phyloP scores from a whole-genome alignment of 805 yeast species.

The Metschnikowia chrysomelidarum region DNA sequence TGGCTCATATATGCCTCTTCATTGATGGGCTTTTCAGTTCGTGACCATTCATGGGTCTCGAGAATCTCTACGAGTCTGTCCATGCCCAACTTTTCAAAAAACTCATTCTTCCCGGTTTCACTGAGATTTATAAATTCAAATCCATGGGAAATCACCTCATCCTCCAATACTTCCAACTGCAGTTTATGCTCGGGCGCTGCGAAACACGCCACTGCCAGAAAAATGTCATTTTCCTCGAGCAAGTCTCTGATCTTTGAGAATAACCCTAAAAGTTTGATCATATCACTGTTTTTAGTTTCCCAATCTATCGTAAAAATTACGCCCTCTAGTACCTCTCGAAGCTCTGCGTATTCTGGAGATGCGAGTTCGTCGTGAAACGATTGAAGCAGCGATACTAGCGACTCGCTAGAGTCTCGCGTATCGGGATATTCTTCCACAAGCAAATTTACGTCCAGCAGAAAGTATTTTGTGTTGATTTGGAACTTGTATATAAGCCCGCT shows the following conservation, averaged over 20 bases:
- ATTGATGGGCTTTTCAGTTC: conserved; percentile 15
- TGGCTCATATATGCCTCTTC: conserved; percentile 20
- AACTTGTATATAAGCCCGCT: conserved; percentile 32
- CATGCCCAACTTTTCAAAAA: conserved; percentile 40
- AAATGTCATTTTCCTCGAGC: conserved; percentile 25
- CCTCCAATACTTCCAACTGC: conserved; percentile 35
- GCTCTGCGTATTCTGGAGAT: conserved; percentile 36
- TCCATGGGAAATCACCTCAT: conserved; percentile 35
- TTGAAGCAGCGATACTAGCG: conserved; percentile 14
- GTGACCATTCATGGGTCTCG: conserved; percentile 49
- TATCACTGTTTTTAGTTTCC: conserved; percentile 20
- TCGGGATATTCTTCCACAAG: conserved; percentile 40
- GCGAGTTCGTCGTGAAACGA: conserved; percentile 42
- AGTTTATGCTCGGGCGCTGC: not conserved
- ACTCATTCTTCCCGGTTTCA: conserved; percentile 39
- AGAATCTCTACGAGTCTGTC: conserved; percentile 45
- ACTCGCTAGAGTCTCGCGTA: conserved; percentile 11
- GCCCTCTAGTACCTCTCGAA: conserved; percentile 48
- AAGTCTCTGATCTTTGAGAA: conserved; percentile 9
- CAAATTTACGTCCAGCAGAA: conserved; percentile 26
- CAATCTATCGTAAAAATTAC: conserved; percentile 40
- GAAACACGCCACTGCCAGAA: conserved; percentile 36
- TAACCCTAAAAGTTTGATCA: conserved; percentile 19
- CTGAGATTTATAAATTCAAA: conserved; percentile 41
- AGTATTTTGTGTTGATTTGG: conserved; percentile 32